Base-by-base conservation (phyloP, 2,329 filamentous ascomycete species). In the Triangularia verruculosa region DNA sequence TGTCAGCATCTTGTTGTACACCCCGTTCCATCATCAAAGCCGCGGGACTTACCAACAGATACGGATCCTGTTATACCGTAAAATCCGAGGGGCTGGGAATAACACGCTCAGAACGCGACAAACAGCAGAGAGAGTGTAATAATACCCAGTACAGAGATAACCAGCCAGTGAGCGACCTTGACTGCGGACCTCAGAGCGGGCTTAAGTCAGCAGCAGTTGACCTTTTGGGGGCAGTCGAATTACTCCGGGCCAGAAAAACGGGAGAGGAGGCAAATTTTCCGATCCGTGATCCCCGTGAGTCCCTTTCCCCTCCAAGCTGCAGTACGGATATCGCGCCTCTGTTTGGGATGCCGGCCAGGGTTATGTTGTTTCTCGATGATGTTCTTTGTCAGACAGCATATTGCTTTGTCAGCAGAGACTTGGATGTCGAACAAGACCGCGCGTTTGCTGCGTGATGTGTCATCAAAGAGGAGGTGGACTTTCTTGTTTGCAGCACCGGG, bases 41-140 rank as follows among this genome's bases (percentile, higher is more conserved):
- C 22, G 51, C 51, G 51, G 51, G 51, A 52, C 57, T 59, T 59
- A 59, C 57, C 57, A 30, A 28, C 39, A 25, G 39, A 30, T 59
- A 32, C 34, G 34, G 28, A 28, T 54, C 51, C 11, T 39, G 39
- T 25, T n/a, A 47, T 58, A n/a, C 57, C 57, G 39, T 32, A 17
- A 59, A 59, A 59, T 59, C 57, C 57, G 57, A 59, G 39, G n/a
- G 57, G 57, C 57, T 59, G 57, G 57, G 57, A 20, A 30, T 20
- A 20, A 47, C 17, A 17, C 39, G 39, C 8, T 47, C n/a, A 47
- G n/a, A 47, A 47, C 39, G 39, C 39, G 39, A 47, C 39, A 47
- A 4, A 7, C 34, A 47, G 39, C 39, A 47, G n/a, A 13, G 30
- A 32, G 30, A 32, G 39, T 47, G 6, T 22, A 17, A n/a, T 47